A percentile compares a stretch with the other conserved stretches of the same genome.
Conservation (phyloP, 495 filamentous ascomycete genomes). For the Cercophora sp. region DNA sequence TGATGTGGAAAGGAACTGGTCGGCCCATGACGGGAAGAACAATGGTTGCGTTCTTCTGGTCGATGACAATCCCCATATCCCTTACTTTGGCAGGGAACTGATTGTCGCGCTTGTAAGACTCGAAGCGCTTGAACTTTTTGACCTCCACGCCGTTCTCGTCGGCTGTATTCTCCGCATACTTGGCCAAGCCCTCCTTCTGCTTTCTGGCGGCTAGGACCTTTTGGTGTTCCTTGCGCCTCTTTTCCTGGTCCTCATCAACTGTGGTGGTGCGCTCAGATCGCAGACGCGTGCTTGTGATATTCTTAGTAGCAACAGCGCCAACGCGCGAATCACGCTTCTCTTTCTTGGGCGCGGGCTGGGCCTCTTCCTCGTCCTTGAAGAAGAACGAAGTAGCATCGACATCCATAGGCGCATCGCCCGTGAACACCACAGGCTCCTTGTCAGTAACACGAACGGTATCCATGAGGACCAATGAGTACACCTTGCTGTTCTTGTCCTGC, state of each 20-base stretch:
- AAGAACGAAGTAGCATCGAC: conserved; percentile 93
- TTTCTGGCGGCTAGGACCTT: conserved; percentile 85
- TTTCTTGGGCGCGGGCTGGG: conserved; percentile 63
- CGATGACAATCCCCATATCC: conserved; percentile 83
- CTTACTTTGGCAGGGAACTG: conserved; percentile 80
- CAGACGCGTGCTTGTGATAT: conserved; percentile 89
- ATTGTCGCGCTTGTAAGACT: conserved; percentile 98
- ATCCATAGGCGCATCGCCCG: conserved; percentile 83
- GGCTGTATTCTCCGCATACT: conserved; percentile 74
- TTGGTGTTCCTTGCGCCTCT: conserved; percentile 83
- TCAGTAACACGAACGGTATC: conserved; percentile 87
- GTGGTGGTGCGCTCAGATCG: conserved; percentile 84
- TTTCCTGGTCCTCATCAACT: conserved; percentile 85
- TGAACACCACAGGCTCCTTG: conserved; percentile 80
- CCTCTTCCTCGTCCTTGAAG: conserved; percentile 88
- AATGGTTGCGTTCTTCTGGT: conserved; percentile 83
- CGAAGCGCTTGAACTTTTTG: conserved; percentile 97
- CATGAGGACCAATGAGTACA: conserved; percentile 82
- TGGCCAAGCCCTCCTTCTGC: conserved; percentile 77
- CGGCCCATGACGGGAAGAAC: conserved; percentile 96
- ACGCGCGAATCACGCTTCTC: conserved; percentile 77
- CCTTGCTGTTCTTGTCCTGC: conserved; percentile 79
- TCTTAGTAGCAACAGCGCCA: conserved; percentile 80
- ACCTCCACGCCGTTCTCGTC: conserved; percentile 85
- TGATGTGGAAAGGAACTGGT: conserved; percentile 97